Conservation (phyloP, 768 basidiomycete genomes). For the Tricholomella constricta region DNA sequence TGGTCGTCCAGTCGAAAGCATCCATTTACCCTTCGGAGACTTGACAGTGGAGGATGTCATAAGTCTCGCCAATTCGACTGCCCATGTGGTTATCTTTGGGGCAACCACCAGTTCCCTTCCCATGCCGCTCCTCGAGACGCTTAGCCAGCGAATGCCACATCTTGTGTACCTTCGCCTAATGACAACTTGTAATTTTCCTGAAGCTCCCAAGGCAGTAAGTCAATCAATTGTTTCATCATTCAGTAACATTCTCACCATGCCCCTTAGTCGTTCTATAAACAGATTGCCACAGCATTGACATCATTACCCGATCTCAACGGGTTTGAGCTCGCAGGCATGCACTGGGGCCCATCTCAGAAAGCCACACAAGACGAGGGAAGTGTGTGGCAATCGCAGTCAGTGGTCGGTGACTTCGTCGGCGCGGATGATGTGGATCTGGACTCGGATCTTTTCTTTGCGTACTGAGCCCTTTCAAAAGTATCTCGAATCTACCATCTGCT, state of each 20-base stretch:
- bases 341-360: constrained; percentile 64
- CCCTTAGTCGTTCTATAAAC: constrained; percentile 59
- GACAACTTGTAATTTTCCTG: constrained; percentile 52
- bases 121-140: constrained; percentile 54
- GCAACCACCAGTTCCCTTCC: constrained; percentile 62
- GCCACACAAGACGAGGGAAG: constrained; percentile 43
- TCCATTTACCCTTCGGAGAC: constrained; percentile 64
- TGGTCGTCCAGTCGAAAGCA: constrained; percentile 63
- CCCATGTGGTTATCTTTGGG: constrained; percentile 55
- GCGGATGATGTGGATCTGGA: constrained; percentile 34
- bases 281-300: constrained; percentile 58
- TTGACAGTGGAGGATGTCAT: constrained; percentile 58
- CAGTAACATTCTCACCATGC: constrained; percentile 19
- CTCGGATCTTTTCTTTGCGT: constrained; percentile 34
- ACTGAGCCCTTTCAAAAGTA: constrained; percentile 19
- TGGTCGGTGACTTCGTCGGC: constrained; percentile 31
- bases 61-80: constrained; percentile 50
- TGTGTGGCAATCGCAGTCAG: constrained; percentile 56
- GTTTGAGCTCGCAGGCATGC: constrained; percentile 77
- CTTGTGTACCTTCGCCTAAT: constrained; percentile 70
- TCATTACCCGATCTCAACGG: constrained; percentile 60
- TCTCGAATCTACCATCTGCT: not conserved
- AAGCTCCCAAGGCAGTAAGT: constrained; percentile 55
- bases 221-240: constrained; percentile 13
- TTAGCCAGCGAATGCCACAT: constrained; percentile 58